phyloP scores from a whole-genome alignment of 495 filamentous ascomycete species.

The Sordaria brevicollis region DNA sequence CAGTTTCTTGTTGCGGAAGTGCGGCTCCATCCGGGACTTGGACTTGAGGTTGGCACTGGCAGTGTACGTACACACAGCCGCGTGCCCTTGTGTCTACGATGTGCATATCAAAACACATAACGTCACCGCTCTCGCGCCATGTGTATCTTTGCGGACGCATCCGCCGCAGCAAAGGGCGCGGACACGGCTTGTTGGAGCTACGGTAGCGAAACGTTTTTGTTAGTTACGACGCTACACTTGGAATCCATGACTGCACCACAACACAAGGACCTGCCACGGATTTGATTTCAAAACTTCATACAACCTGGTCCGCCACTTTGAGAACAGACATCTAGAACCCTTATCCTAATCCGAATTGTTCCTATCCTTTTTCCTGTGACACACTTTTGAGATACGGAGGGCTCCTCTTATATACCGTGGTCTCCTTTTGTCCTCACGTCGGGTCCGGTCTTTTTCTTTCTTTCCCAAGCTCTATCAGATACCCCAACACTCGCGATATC shows the following conservation, averaged over 20 bases:
- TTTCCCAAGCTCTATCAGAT: background rate
- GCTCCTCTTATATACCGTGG: background rate
- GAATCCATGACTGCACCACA: background rate
- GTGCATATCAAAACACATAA: background rate
- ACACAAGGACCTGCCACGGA: background rate
- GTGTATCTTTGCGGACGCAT: background rate
- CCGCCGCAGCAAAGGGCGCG: background rate
- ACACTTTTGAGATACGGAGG: background rate
- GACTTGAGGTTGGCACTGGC: no score
- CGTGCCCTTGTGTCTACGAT: no score
- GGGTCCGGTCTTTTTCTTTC: background rate
- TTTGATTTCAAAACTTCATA: no score
- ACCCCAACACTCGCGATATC: background rate
- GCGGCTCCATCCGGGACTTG: background rate
- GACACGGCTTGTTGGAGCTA: background rate
- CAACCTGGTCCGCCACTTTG: background rate
- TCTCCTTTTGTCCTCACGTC: background rate
- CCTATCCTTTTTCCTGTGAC: background rate
- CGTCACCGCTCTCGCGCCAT: background rate
- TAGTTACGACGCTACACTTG: background rate
- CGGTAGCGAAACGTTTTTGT: background rate
- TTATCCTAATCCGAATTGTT: background rate
- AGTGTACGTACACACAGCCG: no score
- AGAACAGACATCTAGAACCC: background rate
- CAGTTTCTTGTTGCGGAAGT: background rate